Evolutionary conservation across 805 yeast genomes (phyloP).

Genomic region (Priceomyces melissophilus): DNA sequence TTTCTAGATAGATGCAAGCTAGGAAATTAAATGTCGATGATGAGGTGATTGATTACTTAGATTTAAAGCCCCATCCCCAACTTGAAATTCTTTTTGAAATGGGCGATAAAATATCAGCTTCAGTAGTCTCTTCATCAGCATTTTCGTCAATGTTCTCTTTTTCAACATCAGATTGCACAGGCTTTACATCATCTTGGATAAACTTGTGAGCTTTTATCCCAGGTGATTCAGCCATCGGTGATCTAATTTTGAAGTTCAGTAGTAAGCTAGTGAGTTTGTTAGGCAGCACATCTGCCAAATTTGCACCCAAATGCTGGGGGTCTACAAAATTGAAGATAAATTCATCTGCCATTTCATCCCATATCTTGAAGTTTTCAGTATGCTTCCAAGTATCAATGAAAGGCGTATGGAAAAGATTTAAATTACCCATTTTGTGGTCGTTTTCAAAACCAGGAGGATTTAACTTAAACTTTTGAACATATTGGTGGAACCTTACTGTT

Average conservation of each 20-base stretch:
- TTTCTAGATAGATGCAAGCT: background rate
- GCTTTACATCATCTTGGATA: constrained; percentile 8
- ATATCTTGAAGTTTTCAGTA: constrained; percentile 35
- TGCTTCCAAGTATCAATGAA: constrained; percentile 32
- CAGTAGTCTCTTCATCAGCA: constrained; percentile 5
- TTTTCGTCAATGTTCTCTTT: constrained; percentile 1
- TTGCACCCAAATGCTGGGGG: constrained; percentile 36
- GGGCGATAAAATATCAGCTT: background rate
- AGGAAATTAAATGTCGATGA: background rate
- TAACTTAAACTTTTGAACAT: constrained; percentile 36
- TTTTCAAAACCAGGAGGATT: constrained; percentile 41
- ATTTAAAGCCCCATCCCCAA: constrained; percentile 11
- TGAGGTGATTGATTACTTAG: constrained; percentile 2
- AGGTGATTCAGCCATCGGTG: constrained; percentile 4
- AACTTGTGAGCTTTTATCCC: constrained; percentile 21
- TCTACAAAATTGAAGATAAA: constrained; percentile 41
- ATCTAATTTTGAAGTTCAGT: constrained; percentile 17
- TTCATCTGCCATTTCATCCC: constrained; percentile 42
- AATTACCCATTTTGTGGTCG: constrained; percentile 24
- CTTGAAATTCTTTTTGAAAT: constrained; percentile 7
- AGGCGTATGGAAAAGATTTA: constrained; percentile 26
- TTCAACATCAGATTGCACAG: background rate
- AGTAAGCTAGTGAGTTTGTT: constrained; percentile 22
- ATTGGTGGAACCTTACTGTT: constrained; percentile 65
- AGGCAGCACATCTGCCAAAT: constrained; percentile 17